A percentile compares a stretch with the other conserved stretches of the same genome.
Evolutionary conservation across 1,284 basidiomycete genomes (phyloP).

Genomic region (Blastosporella zonata): DNA sequence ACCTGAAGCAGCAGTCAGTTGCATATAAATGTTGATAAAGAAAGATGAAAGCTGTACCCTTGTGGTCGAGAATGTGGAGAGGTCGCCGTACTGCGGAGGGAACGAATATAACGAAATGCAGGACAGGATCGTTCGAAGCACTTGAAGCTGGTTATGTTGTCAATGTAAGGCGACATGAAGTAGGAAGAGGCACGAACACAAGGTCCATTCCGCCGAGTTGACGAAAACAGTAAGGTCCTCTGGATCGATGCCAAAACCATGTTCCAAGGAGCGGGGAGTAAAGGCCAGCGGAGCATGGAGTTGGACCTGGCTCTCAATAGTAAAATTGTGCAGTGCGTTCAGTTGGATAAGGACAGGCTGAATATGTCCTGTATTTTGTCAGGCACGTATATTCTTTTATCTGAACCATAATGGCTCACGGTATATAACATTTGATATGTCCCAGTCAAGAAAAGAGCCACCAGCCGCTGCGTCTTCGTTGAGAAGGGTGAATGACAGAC

Average conservation of each 20-base stretch:
- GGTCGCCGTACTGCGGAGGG: conserved; percentile 73
- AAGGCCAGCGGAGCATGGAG: conserved; percentile 91
- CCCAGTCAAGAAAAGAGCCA: conserved; percentile 64
- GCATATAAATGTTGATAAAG: conserved; percentile 15
- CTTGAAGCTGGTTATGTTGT: conserved; percentile 57
- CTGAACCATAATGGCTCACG: conserved; percentile 44
- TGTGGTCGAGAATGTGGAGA: conserved; percentile 60
- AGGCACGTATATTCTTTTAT: conserved; percentile 1
- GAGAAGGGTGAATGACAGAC: conserved; percentile 78
- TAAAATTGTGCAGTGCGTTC: conserved; percentile 79
- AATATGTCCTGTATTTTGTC: conserved; percentile 59
- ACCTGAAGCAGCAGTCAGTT: conserved; percentile 30
- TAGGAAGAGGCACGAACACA: conserved; percentile 56
- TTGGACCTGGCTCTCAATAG: conserved; percentile 91
- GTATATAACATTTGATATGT: conserved; percentile 59
- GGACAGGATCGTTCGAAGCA: conserved; percentile 85
- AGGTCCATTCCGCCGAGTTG: conserved; percentile 93
- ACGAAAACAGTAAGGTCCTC: conserved; percentile 89
- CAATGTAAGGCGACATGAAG: not conserved
- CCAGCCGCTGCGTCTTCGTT: conserved; percentile 85
- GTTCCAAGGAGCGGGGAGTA: conserved; percentile 46
- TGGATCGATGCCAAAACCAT: conserved; percentile 60
- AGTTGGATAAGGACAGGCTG: conserved; percentile 63
- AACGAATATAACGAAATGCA: conserved; percentile 91
- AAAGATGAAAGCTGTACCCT: conserved; percentile 37